Evolutionary conservation across 768 basidiomycete species (phyloP).

Genomic region (Lentinula edodes): DNA sequence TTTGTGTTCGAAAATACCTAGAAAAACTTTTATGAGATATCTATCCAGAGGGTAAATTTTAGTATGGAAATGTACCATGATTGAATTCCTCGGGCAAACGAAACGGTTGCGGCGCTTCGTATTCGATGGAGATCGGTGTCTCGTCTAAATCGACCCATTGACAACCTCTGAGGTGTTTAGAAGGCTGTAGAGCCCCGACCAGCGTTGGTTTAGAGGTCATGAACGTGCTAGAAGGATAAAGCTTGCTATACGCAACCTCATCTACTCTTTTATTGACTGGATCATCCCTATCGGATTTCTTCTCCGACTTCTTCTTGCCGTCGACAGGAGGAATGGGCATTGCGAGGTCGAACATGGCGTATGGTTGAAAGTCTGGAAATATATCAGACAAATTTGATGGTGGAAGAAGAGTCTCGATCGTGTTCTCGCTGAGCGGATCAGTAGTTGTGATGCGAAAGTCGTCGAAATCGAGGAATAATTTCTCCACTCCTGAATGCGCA

Average conservation of each 20-base stretch:
- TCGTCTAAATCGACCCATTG: slow-evolving; percentile 65
- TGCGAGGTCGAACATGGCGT: slow-evolving; percentile 48
- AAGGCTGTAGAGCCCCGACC: slow-evolving; percentile 78
- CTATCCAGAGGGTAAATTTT: background rate
- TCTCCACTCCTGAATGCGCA: slow-evolving; percentile 53
- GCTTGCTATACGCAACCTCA: slow-evolving; percentile 69
- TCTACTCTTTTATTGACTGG: slow-evolving; percentile 66
- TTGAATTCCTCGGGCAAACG: slow-evolving; percentile 35
- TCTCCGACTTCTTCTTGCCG: slow-evolving; percentile 51
- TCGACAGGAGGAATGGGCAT: slow-evolving; percentile 26
- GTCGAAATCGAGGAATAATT: slow-evolving; percentile 44
- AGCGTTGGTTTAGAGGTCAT: slow-evolving; percentile 83
- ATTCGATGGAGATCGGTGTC: slow-evolving; percentile 22
- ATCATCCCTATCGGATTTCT: slow-evolving; percentile 59
- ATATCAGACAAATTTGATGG: slow-evolving; percentile 56
- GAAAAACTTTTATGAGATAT: background rate
- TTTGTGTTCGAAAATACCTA: slow-evolving; percentile 11
- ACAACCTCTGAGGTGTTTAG: slow-evolving; percentile 63
- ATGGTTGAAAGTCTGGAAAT: slow-evolving; percentile 79
- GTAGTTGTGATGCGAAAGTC: slow-evolving; percentile 26
- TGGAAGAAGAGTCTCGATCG: slow-evolving; percentile 12
- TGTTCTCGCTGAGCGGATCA: slow-evolving; percentile 20
- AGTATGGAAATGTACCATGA: slow-evolving; percentile 36
- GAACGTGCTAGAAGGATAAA: slow-evolving; percentile 71
- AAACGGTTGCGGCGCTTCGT: slow-evolving; percentile 26